Conservation (phyloP, 2,329 filamentous ascomycete genomes). For the Byssoonygena ceratinophila region DNA sequence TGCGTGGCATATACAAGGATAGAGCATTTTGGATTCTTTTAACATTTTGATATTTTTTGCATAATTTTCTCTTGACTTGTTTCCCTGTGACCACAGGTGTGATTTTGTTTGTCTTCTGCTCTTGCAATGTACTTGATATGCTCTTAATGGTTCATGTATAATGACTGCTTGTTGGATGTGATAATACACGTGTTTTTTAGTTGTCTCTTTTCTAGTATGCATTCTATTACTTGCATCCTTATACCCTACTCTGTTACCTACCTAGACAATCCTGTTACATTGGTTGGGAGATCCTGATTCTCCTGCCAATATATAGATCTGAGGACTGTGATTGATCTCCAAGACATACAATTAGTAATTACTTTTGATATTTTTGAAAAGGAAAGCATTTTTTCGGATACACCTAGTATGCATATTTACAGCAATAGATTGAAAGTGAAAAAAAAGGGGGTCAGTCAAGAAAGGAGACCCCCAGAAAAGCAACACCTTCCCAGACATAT, state of each 20-base stretch:
- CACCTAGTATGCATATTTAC: background rate
- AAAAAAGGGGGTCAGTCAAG: background rate
- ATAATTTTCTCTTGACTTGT: background rate
- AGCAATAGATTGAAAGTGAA: background rate
- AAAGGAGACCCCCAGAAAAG: background rate
- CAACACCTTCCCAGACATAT: too few relatives aligned
- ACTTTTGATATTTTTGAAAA: background rate
- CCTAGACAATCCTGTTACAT: too few relatives aligned
- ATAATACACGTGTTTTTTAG: background rate
- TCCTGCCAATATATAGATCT: background rate
- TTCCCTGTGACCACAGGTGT: background rate
- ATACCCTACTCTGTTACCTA: too few relatives aligned
- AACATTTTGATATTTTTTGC: background rate
- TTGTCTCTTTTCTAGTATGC: background rate
- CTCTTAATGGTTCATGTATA: background rate
- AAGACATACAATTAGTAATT: background rate
- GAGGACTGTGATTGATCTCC: too few relatives aligned
- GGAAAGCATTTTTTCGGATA: background rate
- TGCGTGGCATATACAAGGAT: too few relatives aligned
- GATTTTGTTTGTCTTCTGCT: too few relatives aligned
- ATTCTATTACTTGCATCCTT: background rate
- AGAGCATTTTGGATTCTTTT: too few relatives aligned
- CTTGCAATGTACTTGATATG: background rate
- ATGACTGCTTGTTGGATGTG: conserved; percentile 4
- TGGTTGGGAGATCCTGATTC: too few relatives aligned